These are phyloP conservation scores for Atractiella rhizophila DNA, from an alignment of 768 basidiomycete genomes.

Conservation along the genomic window DNA sequence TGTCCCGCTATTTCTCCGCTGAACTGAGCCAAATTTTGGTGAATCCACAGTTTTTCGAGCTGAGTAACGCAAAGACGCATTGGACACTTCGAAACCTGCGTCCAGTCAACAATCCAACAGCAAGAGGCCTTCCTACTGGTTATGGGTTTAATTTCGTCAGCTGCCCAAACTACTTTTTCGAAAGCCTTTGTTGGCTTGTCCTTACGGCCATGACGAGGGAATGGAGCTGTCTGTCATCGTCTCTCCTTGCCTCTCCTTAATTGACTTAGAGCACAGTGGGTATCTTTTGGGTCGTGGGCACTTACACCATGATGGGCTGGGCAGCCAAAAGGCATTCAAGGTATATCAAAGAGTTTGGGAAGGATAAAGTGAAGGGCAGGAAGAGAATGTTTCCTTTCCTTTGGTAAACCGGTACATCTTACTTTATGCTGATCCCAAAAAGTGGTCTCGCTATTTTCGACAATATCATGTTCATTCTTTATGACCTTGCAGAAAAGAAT, in stretches of 20 bases:
- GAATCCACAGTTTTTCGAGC: slow-evolving; percentile 40
- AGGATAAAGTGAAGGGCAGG: slow-evolving; percentile 45
- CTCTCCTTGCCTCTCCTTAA: not conserved
- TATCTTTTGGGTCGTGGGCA: slow-evolving; percentile 38
- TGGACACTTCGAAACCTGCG: slow-evolving; percentile 58
- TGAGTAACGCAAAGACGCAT: slow-evolving; percentile 65
- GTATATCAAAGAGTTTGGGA: slow-evolving; percentile 85
- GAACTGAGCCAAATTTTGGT: not conserved
- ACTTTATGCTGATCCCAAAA: too few species aligned
- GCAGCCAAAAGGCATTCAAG: slow-evolving; percentile 65
- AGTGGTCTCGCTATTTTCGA: too few species aligned
- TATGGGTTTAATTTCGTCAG: slow-evolving; percentile 73
- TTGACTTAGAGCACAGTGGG: slow-evolving; percentile 16
- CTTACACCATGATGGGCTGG: slow-evolving; percentile 56
- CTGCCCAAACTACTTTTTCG: slow-evolving; percentile 87
- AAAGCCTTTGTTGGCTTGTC: slow-evolving; percentile 46
- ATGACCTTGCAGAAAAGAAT: too few species aligned
- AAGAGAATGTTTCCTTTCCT: slow-evolving; percentile 61
- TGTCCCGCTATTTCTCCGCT: slow-evolving; percentile 11
- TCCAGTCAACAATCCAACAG: slow-evolving; percentile 41
- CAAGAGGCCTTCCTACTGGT: slow-evolving; percentile 66
- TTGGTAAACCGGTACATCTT: slow-evolving; percentile 19
- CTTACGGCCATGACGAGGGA: slow-evolving; percentile 55
- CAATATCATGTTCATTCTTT: too few species aligned
- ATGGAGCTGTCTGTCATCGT: slow-evolving; percentile 33